Percentiles rank a stretch among this genome's conserved stretches.
These are phyloP conservation scores for Sanghuangporus weigelae DNA, from an alignment of 1,284 basidiomycete species.

Conservation along the genomic window DNA sequence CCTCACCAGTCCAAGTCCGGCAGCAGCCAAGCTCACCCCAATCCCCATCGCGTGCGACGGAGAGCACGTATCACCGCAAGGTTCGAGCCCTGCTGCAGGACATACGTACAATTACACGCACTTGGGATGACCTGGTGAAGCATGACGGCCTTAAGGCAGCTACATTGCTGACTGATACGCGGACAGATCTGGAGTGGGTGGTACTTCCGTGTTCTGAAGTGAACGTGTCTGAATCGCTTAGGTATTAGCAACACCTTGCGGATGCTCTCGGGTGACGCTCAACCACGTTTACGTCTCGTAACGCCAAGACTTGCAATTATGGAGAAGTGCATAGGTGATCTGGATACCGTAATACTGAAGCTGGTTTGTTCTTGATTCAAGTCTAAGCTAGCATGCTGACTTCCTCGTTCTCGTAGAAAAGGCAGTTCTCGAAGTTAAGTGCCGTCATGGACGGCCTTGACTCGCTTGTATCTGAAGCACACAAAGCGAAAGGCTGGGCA, in stretches of 20 bases:
- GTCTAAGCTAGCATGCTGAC: neutral
- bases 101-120: conserved; percentile 49
- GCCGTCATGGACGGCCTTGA: conserved; percentile 58
- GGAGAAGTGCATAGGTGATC: conserved; percentile 55
- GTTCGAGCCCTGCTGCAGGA: conserved; percentile 59
- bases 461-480: conserved; percentile 55
- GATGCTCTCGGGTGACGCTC: conserved; percentile 41
- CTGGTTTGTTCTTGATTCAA: conserved; percentile 43
- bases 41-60: conserved; percentile 50
- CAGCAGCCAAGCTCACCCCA: conserved; percentile 34
- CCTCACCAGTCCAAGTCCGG: conserved; percentile 51
- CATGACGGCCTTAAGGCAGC: conserved; percentile 68
- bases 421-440: conserved; percentile 61
- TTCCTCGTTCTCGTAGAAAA: conserved; percentile 42
- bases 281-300: conserved; percentile 53
- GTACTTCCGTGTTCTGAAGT: neutral
- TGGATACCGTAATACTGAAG: conserved; percentile 56
- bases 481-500: conserved; percentile 59
- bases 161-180: conserved; percentile 57
- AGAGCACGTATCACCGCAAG: conserved; percentile 71
- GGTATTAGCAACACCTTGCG: conserved; percentile 55
- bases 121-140: conserved; percentile 73
- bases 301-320: conserved; percentile 59
- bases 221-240: neutral
- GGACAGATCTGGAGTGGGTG: conserved; percentile 74